Evolutionary conservation across 1,284 basidiomycete species (phyloP).

Genomic region (Sporisorium exsertum): DNA sequence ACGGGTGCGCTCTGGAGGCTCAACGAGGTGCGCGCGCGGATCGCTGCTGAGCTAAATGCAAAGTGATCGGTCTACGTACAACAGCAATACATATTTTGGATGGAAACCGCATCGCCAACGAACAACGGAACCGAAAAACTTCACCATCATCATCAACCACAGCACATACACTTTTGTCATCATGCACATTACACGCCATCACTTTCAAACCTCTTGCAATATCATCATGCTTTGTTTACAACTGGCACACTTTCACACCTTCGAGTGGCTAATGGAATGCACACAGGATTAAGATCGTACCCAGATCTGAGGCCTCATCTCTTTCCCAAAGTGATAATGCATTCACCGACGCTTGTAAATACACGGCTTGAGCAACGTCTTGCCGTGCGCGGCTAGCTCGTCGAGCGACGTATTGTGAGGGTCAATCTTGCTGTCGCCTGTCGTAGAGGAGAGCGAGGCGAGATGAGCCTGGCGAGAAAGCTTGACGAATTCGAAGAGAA

Average conservation of each 20-base stretch:
- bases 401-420: slow-evolving; percentile 42
- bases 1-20: slow-evolving; percentile 29
- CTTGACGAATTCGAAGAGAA: slow-evolving; percentile 57
- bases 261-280: no score
- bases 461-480: slow-evolving; percentile 5
- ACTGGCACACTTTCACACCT: no score
- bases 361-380: slow-evolving; percentile 84
- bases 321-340: not conserved
- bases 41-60: slow-evolving; percentile 23
- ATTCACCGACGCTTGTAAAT: slow-evolving; percentile 90
- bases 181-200: not conserved
- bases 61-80: no score
- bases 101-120: not conserved
- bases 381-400: slow-evolving; percentile 74
- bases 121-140: not conserved
- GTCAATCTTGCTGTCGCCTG: not conserved
- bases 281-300: not conserved
- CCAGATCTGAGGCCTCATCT: not conserved
- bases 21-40: slow-evolving; percentile 22
- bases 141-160: no score
- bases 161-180: no score
- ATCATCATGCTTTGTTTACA: not conserved
- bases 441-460: not conserved
- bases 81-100: not conserved
- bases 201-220: not conserved